Conservation (phyloP, 192 early-diverging fungal genomes). For the Geranomyces variabilis region DNA sequence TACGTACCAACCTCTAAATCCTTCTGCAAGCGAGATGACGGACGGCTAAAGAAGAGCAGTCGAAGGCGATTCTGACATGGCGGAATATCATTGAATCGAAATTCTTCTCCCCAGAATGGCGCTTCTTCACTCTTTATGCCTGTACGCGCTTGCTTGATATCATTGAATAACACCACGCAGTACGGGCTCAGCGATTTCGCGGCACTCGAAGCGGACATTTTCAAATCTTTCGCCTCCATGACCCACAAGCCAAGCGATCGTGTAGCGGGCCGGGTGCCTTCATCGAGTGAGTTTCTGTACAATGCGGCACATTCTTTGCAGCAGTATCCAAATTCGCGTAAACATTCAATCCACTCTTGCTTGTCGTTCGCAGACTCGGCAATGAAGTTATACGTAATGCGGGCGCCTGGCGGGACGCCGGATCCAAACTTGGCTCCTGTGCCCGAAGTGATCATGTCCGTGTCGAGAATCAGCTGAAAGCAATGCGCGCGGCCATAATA, state of each 20-base stretch:
- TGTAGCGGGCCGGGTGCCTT: neutral
- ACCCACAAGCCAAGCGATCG: constrained; percentile 36
- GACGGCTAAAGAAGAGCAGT: constrained; percentile 34
- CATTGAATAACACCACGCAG: constrained; percentile 47
- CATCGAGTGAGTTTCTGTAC: neutral
- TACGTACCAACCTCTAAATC: constrained; percentile 37
- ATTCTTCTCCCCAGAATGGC: constrained; percentile 56
- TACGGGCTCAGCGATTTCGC: constrained; percentile 23
- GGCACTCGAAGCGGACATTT: neutral
- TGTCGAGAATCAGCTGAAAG: constrained; percentile 41
- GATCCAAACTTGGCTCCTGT: neutral
- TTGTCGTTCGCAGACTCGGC: constrained; percentile 43
- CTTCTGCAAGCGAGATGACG: constrained; percentile 28
- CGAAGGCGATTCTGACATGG: constrained; percentile 37
- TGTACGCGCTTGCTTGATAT: constrained; percentile 49
- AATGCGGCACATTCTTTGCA: constrained; percentile 24
- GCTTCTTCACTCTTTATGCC: constrained; percentile 37
- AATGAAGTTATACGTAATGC: constrained; percentile 42
- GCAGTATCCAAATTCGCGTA: constrained; percentile 38
- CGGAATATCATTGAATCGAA: constrained; percentile 43
- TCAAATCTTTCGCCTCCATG: constrained; percentile 51
- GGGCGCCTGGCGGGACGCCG: neutral
- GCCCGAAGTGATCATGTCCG: neutral
- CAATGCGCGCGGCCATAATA: constrained; percentile 48
- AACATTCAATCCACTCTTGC: constrained; percentile 39